phyloP scores from a whole-genome alignment of 257 asterid genomes.

The Jacaranda copaia region DNA sequence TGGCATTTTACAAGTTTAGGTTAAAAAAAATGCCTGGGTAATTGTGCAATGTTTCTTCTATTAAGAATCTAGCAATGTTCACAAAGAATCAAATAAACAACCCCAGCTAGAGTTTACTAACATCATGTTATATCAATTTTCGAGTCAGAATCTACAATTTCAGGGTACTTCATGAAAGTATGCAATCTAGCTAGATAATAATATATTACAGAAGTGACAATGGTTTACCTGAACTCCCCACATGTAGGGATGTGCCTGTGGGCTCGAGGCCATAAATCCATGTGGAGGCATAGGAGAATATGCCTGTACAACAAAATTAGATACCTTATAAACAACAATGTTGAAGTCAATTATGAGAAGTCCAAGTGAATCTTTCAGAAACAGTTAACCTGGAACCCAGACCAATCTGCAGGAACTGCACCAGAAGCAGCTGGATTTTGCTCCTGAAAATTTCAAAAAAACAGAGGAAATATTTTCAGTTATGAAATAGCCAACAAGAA shows the following conservation, averaged over 20 bases:
- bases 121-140: neutral
- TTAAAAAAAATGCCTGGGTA: neutral
- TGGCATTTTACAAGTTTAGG: neutral
- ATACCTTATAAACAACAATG: too few species aligned
- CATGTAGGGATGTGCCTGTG: slow-evolving; percentile 93
- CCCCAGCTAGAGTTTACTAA: neutral
- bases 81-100: neutral
- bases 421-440: slow-evolving; percentile 70
- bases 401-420: too few species aligned
- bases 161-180: too few species aligned
- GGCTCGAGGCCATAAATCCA: slow-evolving; percentile 81
- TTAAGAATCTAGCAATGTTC: neutral
- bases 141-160: neutral
- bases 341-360: too few species aligned
- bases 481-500: neutral
- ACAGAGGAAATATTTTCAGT: neutral
- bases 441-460: slow-evolving; percentile 57
- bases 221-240: slow-evolving; percentile 87
- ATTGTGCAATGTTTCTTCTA: neutral
- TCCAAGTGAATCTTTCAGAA: too few species aligned
- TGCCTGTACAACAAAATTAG: neutral
- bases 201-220: too few species aligned
- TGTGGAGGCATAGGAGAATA: slow-evolving; percentile 89
- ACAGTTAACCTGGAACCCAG: too few species aligned
- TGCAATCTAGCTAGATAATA: too few species aligned